Evolutionary conservation across 805 yeast genomes (phyloP).

Genomic region (Lachancea nothofagi): DNA sequence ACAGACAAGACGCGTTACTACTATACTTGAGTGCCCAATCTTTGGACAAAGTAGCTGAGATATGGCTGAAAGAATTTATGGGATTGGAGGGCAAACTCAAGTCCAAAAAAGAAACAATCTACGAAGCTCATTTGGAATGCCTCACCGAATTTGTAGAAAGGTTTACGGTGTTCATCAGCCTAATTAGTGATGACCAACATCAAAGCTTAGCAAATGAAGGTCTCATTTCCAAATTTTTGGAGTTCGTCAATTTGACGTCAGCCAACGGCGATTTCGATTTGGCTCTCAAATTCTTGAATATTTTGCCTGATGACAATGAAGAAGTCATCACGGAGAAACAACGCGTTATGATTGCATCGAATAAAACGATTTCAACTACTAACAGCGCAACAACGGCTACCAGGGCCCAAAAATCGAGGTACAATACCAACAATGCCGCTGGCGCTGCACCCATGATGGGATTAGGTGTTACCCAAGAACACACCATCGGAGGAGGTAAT

Average conservation of each 20-base stretch:
- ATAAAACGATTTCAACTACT: slow-evolving; percentile 18
- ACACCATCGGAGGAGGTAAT: not conserved
- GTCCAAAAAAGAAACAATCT: slow-evolving; percentile 47
- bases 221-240: slow-evolving; percentile 54
- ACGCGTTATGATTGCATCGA: slow-evolving; percentile 66
- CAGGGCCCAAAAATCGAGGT: slow-evolving; percentile 3
- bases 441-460: slow-evolving; percentile 1
- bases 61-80: slow-evolving; percentile 79
- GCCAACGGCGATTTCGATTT: slow-evolving; percentile 78
- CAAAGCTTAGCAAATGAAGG: slow-evolving; percentile 28
- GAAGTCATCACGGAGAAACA: slow-evolving; percentile 71
- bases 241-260: slow-evolving; percentile 75
- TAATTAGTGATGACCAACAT: slow-evolving; percentile 17
- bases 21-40: slow-evolving; percentile 79
- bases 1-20: slow-evolving; percentile 68
- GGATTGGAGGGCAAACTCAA: slow-evolving; percentile 39
- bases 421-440: slow-evolving; percentile 1
- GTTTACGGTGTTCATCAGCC: slow-evolving; percentile 52
- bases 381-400: slow-evolving; percentile 7
- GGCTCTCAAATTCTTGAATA: slow-evolving; percentile 62
- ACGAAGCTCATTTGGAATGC: slow-evolving; percentile 80
- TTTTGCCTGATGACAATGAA: slow-evolving; percentile 69
- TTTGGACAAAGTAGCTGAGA: slow-evolving; percentile 65
- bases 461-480: slow-evolving; percentile 2
- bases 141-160: slow-evolving; percentile 79